A percentile compares a stretch with the other conserved stretches of the same genome.
Evolutionary conservation across 345 rosid species (phyloP).

Genomic region (Sonneratia caseolaris): DNA sequence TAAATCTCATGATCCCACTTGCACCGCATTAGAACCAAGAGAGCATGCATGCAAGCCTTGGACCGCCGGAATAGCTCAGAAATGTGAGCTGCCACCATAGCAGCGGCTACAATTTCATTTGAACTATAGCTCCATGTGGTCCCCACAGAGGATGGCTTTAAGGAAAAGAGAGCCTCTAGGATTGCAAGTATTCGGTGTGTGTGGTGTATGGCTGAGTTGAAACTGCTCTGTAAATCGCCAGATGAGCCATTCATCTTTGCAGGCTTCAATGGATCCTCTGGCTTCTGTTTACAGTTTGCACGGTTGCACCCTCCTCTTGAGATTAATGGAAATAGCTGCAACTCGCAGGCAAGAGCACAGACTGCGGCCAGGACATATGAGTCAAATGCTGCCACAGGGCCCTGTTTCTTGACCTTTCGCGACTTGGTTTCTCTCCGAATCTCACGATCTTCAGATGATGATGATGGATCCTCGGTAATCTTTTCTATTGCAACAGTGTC

Average conservation of each 20-base stretch:
- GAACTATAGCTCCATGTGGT: conserved; percentile 93
- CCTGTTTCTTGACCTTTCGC: conserved; percentile 58
- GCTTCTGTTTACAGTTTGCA: conserved; percentile 25
- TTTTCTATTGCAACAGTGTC: conserved; percentile 29
- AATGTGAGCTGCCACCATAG: conserved; percentile 98
- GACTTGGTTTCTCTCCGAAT: conserved; percentile 29
- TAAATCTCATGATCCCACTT: conserved; percentile 84
- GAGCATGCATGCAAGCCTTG: conserved; percentile 79
- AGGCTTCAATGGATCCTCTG: conserved; percentile 30
- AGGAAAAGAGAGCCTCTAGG: conserved; percentile 85
- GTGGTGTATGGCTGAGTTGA: conserved; percentile 71
- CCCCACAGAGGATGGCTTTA: conserved; percentile 88
- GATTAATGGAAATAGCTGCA: conserved; percentile 75
- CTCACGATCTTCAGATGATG: conserved; percentile 7
- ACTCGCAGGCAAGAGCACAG: conserved; percentile 95
- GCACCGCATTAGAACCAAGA: conserved; percentile 77
- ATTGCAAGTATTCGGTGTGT: conserved; percentile 83
- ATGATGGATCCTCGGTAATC: conserved; percentile 21
- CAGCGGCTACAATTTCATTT: conserved; percentile 93
- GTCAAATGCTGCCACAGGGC: conserved; percentile 96
- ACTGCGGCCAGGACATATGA: conserved; percentile 94
- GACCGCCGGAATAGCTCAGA: conserved; percentile 86
- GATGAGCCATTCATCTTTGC: conserved; percentile 51
- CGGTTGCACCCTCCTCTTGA: conserved; percentile 38
- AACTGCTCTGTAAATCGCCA: conserved; percentile 42